Evolutionary conservation across 2,329 filamentous ascomycete genomes (phyloP).

Genomic region (Herpotrichia juniperi): DNA sequence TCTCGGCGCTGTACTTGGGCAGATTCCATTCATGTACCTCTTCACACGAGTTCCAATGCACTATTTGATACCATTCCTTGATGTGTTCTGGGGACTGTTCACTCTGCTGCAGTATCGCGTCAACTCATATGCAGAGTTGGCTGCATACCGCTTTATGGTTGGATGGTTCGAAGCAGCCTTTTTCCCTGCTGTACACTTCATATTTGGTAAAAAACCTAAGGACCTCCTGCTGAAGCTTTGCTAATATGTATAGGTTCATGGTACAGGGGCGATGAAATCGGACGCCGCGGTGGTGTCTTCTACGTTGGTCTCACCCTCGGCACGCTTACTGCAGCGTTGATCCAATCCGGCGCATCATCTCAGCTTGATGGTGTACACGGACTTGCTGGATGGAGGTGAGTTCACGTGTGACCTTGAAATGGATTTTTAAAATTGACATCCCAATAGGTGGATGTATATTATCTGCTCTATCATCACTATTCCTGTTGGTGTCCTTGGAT

Average conservation of each 20-base stretch:
- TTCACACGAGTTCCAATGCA: constrained; percentile 54
- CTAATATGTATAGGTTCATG: constrained; percentile 46
- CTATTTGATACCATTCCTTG: constrained; percentile 58
- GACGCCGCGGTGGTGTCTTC: constrained; percentile 59
- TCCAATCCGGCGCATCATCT: constrained; percentile 44
- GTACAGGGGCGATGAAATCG: constrained; percentile 52
- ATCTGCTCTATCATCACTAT: constrained; percentile 59
- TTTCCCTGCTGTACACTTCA: constrained; percentile 43
- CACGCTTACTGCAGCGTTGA: constrained; percentile 59
- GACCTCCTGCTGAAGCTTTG: not conserved
- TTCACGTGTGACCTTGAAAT: too few species aligned
- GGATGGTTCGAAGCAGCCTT: constrained; percentile 59
- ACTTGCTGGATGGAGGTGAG: constrained; percentile 38
- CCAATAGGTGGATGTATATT: constrained; percentile 49
- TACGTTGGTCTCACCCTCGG: constrained; percentile 60
- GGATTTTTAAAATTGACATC: too few species aligned
- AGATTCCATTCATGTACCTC: constrained; percentile 60
- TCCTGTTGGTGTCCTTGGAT: constrained; percentile 58
- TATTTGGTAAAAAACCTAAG: constrained; percentile 22
- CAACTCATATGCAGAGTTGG: constrained; percentile 56
- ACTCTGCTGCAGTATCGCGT: constrained; percentile 62
- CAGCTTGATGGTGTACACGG: constrained; percentile 64
- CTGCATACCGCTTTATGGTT: constrained; percentile 61
- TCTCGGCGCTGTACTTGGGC: constrained; percentile 57
- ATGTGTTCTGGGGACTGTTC: constrained; percentile 62